These are phyloP conservation scores for Geranium brycei DNA, from an alignment of 345 rosid genomes.

Conservation along the genomic window DNA sequence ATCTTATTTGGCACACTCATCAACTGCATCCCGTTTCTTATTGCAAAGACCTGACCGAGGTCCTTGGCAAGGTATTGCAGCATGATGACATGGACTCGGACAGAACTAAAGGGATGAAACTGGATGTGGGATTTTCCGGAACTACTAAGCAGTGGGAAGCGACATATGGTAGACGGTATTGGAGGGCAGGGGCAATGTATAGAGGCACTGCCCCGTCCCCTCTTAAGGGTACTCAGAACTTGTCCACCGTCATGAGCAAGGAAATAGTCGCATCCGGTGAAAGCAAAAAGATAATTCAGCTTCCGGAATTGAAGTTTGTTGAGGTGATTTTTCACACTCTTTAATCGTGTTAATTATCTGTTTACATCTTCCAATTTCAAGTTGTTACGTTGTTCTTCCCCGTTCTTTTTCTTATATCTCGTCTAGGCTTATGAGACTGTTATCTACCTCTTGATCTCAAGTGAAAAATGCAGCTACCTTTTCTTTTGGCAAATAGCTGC, in stretches of 20 bases:
- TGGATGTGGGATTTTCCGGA: slow-evolving; percentile 68
- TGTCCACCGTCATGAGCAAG: slow-evolving; percentile 23
- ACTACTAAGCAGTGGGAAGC: slow-evolving; percentile 84
- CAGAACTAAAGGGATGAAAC: slow-evolving; percentile 78
- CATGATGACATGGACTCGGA: slow-evolving; percentile 94
- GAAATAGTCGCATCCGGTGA: slow-evolving; percentile 17
- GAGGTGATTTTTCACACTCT: slow-evolving; percentile 41
- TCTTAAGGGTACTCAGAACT: slow-evolving; percentile 33
- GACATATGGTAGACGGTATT: slow-evolving; percentile 66
- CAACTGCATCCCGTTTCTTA: slow-evolving; percentile 76
- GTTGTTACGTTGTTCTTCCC: background rate
- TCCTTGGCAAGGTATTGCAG: slow-evolving; percentile 62
- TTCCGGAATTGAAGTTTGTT: slow-evolving; percentile 36
- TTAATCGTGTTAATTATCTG: background rate
- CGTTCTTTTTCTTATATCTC: background rate
- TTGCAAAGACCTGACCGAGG: slow-evolving; percentile 45
- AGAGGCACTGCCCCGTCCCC: slow-evolving; percentile 64
- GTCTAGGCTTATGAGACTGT: no score
- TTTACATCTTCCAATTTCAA: background rate
- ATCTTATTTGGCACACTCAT: slow-evolving; percentile 96
- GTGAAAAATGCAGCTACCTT: no score
- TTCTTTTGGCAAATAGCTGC: no score
- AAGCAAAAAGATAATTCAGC: slow-evolving; percentile 23
- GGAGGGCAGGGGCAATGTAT: slow-evolving; percentile 95
- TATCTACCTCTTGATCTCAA: no score